Evolutionary conservation across 495 filamentous ascomycete genomes (phyloP), one percentile per base, ranked within the genome.

Genomic region (Friedmanniomyces simplex): DNA sequence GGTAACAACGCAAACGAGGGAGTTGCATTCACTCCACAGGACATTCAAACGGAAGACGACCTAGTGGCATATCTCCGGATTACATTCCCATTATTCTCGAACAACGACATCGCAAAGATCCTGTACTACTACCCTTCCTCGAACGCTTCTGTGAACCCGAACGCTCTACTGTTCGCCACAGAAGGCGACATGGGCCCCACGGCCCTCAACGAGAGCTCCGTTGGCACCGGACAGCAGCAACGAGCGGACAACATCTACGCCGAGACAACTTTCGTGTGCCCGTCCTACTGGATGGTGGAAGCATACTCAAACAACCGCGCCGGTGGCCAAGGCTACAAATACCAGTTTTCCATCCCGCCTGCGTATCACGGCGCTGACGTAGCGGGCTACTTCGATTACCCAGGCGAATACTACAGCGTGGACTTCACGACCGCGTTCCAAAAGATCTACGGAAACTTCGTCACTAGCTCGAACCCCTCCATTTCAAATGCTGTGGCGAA

Each of bases 281-380:
- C 82, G 0, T 72, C 79, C 0, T 79, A 83, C 64, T 87, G 81
- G 82, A 71, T 85, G 36, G 81, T 79, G 10, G 74, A 78, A 28
- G 81, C 80, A 16, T 85, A 79, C 63, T 61, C 69, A n/a, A 30
- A 53, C 50, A 59, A 64, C 12, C 55, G 58, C 65, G 59, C 68
- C 32, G 49, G 45, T 21, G 50, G 32, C 24, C 59, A 69, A 18
- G 69, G 72, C 21, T 85, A 73, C 70, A 76, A 79, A 37, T 85
- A 84, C 60, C 77, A 85, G 67, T 85, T 80, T 66, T 80, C 75
- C n/a, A 76, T 82, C 0, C 76, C 77, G 0, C 73, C 77, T 21
- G 78, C 80, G 16, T 34, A 34, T 1, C 50, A 60, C 69, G 77
- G 74, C 42, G 65, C 72, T 20, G 83, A 87, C 49, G 53, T 47